phyloP scores from a whole-genome alignment of 306 rosid species.

The Amphicarpaea edgeworthii region DNA sequence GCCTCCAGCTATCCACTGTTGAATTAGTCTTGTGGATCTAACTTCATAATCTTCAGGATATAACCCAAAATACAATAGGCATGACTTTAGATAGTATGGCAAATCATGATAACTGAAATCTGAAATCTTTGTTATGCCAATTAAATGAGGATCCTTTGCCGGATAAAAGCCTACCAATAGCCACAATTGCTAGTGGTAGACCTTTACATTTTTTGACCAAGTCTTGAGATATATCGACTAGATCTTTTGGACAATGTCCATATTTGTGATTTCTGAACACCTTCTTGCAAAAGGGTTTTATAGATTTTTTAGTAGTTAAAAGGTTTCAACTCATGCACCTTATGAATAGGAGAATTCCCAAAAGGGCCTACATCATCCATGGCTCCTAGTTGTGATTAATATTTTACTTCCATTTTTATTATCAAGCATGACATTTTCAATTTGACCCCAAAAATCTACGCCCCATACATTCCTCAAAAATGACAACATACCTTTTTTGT shows the following conservation, averaged over 20 bases:
- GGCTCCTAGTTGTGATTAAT: background rate
- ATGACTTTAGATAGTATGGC: background rate
- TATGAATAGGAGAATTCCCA: too few species aligned
- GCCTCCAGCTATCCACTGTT: background rate
- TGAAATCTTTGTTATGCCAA: too few species aligned
- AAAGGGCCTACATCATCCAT: too few species aligned
- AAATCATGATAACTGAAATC: too few species aligned
- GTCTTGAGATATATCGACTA: too few species aligned
- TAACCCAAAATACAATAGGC: too few species aligned
- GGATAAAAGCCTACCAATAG: too few species aligned
- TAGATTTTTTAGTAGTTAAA: background rate
- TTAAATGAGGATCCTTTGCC: too few species aligned
- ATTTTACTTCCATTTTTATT: background rate
- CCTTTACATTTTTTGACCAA: too few species aligned
- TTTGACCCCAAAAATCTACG: background rate
- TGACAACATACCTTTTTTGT: background rate
- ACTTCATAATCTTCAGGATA: background rate
- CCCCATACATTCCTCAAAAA: slow-evolving; percentile 1
- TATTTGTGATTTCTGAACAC: background rate
- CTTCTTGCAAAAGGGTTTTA: background rate
- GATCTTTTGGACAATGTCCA: too few species aligned
- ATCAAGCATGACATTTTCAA: background rate
- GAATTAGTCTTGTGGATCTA: background rate
- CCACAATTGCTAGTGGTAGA: too few species aligned
- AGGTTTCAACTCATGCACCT: background rate